phyloP scores from a whole-genome alignment of 306 rosid genomes.

The Gynostemma pentaphyllum region DNA sequence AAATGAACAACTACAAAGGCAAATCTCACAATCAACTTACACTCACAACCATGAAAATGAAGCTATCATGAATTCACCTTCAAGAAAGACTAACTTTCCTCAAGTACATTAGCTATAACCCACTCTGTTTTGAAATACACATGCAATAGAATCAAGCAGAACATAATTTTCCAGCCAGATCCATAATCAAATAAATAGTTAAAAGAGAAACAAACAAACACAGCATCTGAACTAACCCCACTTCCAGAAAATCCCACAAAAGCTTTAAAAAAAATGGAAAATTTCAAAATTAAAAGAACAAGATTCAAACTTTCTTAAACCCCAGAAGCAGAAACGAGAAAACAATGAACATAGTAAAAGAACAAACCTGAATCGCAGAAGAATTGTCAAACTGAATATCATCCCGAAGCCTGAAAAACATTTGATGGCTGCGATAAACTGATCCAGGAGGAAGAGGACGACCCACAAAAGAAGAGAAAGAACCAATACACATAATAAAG shows the following conservation, averaged over 20 bases:
- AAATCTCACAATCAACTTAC: no score
- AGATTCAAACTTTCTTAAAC: neutral
- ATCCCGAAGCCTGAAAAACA: slow-evolving; percentile 47
- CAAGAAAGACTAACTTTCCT: no score
- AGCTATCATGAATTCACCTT: no score
- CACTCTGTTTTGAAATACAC: neutral
- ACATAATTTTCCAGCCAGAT: neutral
- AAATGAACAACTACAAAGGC: no score
- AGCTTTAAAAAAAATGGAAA: neutral
- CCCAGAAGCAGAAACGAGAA: neutral
- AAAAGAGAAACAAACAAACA: neutral
- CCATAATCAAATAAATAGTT: neutral
- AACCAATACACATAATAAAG: slow-evolving; percentile 73
- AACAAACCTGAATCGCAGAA: slow-evolving; percentile 48
- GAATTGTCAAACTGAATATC: slow-evolving; percentile 63
- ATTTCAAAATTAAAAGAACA: neutral
- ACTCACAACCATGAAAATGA: no score
- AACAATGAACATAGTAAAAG: neutral
- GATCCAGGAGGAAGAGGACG: slow-evolving; percentile 73
- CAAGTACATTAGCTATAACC: neutral
- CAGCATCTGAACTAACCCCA: neutral
- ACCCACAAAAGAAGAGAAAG: slow-evolving; percentile 58
- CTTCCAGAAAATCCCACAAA: neutral
- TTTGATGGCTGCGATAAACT: slow-evolving; percentile 57
- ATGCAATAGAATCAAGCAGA: neutral